phyloP scores from a whole-genome alignment of 2,329 filamentous ascomycete genomes.

The Talaromyces sp. region DNA sequence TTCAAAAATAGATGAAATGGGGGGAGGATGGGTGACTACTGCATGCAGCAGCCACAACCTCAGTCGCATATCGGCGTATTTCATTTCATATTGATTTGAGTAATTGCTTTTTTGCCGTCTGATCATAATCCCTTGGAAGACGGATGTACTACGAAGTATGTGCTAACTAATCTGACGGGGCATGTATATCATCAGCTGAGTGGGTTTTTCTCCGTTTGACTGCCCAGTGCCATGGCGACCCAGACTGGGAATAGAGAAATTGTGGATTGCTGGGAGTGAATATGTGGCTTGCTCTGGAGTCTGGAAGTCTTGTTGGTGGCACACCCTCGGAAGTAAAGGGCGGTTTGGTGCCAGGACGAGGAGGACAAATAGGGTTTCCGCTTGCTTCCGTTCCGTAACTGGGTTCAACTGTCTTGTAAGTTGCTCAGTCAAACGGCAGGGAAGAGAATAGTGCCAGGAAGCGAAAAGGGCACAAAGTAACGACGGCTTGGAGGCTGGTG shows the following conservation, averaged over 20 bases:
- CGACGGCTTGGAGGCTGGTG: neutral
- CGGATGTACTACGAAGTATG: too few species aligned
- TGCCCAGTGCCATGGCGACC: neutral
- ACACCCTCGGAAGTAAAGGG: constrained; percentile 4
- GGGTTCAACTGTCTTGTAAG: neutral
- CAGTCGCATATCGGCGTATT: constrained; percentile 1
- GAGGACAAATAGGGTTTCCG: neutral
- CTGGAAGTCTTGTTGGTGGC: neutral
- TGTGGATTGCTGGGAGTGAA: neutral
- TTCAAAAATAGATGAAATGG: neutral
- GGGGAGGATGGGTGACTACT: neutral
- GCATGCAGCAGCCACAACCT: neutral
- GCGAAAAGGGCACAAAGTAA: neutral
- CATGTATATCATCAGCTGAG: constrained; percentile 1
- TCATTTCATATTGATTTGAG: neutral
- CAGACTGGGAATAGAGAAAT: neutral
- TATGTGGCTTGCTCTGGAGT: neutral
- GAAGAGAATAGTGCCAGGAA: neutral
- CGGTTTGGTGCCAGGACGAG: neutral
- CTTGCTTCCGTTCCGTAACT: neutral
- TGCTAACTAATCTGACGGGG: neutral
- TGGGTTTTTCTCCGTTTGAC: neutral
- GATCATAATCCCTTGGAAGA: neutral
- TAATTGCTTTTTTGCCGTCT: constrained; percentile 1
- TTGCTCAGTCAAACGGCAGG: neutral